Percentiles rank a stretch among this genome's conserved stretches.
These are phyloP conservation scores for Aspergillus sp. DNA, from an alignment of 2,329 filamentous ascomycete species.

Conservation along the genomic window DNA sequence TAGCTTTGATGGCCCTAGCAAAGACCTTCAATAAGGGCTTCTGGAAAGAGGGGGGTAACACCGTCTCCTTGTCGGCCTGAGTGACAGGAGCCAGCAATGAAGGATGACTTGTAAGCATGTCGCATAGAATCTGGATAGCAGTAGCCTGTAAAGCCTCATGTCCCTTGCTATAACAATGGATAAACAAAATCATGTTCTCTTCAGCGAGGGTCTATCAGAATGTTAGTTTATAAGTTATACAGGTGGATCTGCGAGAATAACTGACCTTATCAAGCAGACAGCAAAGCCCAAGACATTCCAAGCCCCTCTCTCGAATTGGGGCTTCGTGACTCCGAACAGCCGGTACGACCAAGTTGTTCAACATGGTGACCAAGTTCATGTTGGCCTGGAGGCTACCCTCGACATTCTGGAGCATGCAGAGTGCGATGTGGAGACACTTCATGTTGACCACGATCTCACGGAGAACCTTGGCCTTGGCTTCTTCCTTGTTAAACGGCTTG, in stretches of 20 bases:
- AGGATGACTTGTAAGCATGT: conserved; percentile 89
- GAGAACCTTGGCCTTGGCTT: conserved; percentile 70
- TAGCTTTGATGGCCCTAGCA: conserved; percentile 75
- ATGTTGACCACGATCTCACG: conserved; percentile 95
- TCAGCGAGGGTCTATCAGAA: conserved; percentile 72
- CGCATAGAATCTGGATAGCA: conserved; percentile 86
- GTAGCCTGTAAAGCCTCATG: conserved; percentile 89
- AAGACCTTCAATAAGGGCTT: conserved; percentile 83
- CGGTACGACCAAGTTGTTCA: conserved; percentile 95
- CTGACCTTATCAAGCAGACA: conserved; percentile 81
- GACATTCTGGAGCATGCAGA: conserved; percentile 96
- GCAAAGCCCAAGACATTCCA: conserved; percentile 88
- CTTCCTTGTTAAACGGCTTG: conserved; percentile 57
- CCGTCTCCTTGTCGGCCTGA: conserved; percentile 54
- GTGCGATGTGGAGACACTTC: conserved; percentile 96
- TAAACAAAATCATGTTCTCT: conserved; percentile 89
- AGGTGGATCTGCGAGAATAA: not conserved
- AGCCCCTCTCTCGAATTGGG: conserved; percentile 85
- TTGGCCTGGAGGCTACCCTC: conserved; percentile 86
- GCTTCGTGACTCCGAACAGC: conserved; percentile 92
- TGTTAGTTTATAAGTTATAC: conserved; percentile 17
- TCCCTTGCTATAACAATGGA: conserved; percentile 94
- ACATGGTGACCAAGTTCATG: conserved; percentile 90
- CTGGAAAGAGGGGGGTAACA: conserved; percentile 50
- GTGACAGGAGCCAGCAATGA: conserved; percentile 68